A percentile compares a stretch with the other conserved stretches of the same genome.
These are phyloP conservation scores for Sugiyamaella grinbergsii DNA, from an alignment of 1,139 yeast species.

Conservation along the genomic window DNA sequence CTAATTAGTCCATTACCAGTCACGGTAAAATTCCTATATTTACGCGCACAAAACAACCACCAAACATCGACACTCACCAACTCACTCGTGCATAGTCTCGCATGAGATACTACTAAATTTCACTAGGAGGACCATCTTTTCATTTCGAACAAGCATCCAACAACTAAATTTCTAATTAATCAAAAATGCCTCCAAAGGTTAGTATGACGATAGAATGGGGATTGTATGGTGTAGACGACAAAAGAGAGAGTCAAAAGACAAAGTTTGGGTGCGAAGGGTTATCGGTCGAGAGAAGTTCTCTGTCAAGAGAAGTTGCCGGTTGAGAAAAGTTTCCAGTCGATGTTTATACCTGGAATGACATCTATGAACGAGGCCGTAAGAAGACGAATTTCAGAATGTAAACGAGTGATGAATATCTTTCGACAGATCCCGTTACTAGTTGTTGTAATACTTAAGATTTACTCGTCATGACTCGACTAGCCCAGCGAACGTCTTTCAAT, in stretches of 20 bases:
- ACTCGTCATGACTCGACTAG: too few relatives aligned
- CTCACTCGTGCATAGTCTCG: conserved; percentile 7
- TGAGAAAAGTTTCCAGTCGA: too few relatives aligned
- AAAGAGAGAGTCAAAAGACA: background rate
- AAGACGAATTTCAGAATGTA: too few relatives aligned
- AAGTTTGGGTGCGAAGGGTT: too few relatives aligned
- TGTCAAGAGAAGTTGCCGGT: too few relatives aligned
- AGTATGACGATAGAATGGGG: background rate
- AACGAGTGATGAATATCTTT: too few relatives aligned
- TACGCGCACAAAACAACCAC: background rate
- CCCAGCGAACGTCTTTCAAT: too few relatives aligned
- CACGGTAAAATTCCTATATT: background rate
- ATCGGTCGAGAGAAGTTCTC: too few relatives aligned
- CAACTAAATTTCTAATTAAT: conserved; percentile 13
- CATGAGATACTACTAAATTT: conserved; percentile 15
- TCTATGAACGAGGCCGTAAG: too few relatives aligned
- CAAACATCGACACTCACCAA: background rate
- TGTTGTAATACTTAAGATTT: too few relatives aligned
- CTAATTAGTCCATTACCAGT: background rate
- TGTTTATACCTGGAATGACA: too few relatives aligned
- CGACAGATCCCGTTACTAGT: too few relatives aligned
- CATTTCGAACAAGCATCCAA: conserved; percentile 18
- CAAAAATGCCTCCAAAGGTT: conserved; percentile 19
- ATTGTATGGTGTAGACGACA: background rate
- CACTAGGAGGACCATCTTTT: conserved; percentile 8